These are phyloP conservation scores for Nyssa sinensis DNA, from an alignment of 148 eudicot species.

Conservation along the genomic window DNA sequence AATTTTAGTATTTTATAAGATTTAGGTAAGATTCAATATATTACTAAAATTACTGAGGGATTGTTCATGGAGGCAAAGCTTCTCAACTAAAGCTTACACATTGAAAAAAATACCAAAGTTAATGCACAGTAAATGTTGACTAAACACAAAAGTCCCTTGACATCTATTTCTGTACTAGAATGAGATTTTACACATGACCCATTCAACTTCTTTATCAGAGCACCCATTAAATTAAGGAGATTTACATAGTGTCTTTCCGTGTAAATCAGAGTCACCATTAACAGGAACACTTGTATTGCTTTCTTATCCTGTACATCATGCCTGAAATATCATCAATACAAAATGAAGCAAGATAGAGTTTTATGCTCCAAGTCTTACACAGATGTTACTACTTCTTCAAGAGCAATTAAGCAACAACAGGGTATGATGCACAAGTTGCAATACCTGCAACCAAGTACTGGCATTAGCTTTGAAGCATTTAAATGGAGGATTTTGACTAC, in stretches of 20 bases:
- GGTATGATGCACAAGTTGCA: constrained; percentile 96
- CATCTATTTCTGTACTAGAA: too few species aligned
- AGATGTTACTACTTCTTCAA: neutral
- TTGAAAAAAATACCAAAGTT: too few species aligned
- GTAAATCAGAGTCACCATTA: neutral
- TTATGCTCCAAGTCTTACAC: neutral
- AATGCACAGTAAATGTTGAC: too few species aligned
- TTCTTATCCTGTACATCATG: constrained; percentile 31
- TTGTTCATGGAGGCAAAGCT: too few species aligned
- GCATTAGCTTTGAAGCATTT: constrained; percentile 1
- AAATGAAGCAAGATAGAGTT: too few species aligned
- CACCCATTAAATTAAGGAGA: neutral
- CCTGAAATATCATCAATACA: constrained; percentile 3
- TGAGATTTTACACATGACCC: neutral
- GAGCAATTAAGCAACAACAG: constrained; percentile 50
- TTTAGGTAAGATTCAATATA: too few species aligned
- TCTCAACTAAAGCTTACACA: too few species aligned
- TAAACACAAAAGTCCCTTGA: too few species aligned
- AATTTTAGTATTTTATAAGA: too few species aligned
- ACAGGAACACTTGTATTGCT: neutral
- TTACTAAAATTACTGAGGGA: too few species aligned
- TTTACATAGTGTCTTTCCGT: neutral
- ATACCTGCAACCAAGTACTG: constrained; percentile 56
- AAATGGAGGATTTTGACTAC: neutral
- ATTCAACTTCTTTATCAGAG: neutral